Percentiles rank a stretch among this genome's conserved stretches.
Conservation (phyloP, 202 grass and related monocot genomes). For the Carex arenaria region DNA sequence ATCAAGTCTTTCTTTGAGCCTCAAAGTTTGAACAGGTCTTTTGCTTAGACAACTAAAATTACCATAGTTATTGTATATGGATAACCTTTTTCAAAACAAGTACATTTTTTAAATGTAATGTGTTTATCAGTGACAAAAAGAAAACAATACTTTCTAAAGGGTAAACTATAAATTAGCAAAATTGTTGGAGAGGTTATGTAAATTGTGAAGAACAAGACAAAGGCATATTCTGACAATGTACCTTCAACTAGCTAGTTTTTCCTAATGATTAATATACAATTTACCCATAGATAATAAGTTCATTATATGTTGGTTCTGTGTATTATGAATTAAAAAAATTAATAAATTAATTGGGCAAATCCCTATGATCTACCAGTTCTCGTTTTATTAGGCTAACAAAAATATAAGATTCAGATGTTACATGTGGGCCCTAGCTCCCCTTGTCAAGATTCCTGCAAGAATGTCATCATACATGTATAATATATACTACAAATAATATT, state of each 20-base stretch:
- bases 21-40: background rate
- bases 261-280: conserved; percentile 19
- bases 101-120: background rate
- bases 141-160: background rate
- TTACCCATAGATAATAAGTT: conserved; percentile 5
- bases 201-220: conserved; percentile 13
- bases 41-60: background rate
- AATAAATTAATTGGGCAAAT: background rate
- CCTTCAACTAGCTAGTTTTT: conserved; percentile 7
- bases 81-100: background rate
- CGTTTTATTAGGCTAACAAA: conserved; percentile 3
- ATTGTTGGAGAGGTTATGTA: background rate
- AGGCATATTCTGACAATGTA: conserved; percentile 15
- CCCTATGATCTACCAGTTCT: background rate
- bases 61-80: too few relatives aligned
- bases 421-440: background rate
- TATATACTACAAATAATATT: conserved; percentile 8
- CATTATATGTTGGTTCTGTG: conserved; percentile 11
- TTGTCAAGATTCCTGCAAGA: conserved; percentile 12
- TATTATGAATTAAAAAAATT: background rate
- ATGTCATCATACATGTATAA: conserved; percentile 22
- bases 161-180: background rate
- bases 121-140: conserved; percentile 1
- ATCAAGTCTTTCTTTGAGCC: background rate
- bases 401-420: conserved; percentile 12